These are phyloP conservation scores for Aspergillus proliferans DNA, from an alignment of 2,329 filamentous ascomycete species.

Conservation along the genomic window DNA sequence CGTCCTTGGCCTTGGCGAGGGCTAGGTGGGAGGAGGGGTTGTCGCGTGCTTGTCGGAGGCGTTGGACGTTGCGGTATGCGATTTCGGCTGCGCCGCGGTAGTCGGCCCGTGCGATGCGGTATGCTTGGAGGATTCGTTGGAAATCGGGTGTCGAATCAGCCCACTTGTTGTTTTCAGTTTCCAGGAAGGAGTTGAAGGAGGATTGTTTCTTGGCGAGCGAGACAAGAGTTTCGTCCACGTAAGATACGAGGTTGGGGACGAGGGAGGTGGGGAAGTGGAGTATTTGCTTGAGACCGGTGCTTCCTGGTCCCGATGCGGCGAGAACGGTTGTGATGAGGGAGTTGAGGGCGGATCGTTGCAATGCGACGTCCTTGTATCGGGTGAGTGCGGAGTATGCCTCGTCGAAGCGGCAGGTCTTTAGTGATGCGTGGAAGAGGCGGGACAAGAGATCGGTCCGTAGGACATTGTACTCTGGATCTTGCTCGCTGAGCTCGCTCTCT, in stretches of 20 bases:
- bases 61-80: conserved; percentile 51
- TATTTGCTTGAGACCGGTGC: conserved; percentile 50
- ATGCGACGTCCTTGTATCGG: conserved; percentile 62
- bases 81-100: conserved; percentile 69
- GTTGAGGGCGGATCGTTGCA: conserved; percentile 66
- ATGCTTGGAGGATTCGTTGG: conserved; percentile 85
- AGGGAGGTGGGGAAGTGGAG: conserved; percentile 65
- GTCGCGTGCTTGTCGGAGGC: conserved; percentile 38
- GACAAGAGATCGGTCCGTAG: conserved; percentile 67
- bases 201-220: conserved; percentile 64
- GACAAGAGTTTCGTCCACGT: conserved; percentile 71
- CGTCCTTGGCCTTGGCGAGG: conserved; percentile 32
- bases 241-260: conserved; percentile 61
- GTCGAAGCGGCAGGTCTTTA: conserved; percentile 73
- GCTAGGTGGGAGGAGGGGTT: conserved; percentile 28
- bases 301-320: conserved; percentile 33
- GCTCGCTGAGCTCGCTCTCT: conserved; percentile 26
- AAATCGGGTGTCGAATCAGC: conserved; percentile 56
- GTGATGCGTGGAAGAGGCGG: conserved; percentile 74
- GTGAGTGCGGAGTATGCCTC: conserved; percentile 74
- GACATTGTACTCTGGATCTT: conserved; percentile 31
- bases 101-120: conserved; percentile 76
- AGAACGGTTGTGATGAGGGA: conserved; percentile 53
- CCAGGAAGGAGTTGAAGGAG: conserved; percentile 48
- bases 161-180: conserved; percentile 30